Conservation (phyloP, 2,329 filamentous ascomycete genomes). For the Fusarium ambrosium region DNA sequence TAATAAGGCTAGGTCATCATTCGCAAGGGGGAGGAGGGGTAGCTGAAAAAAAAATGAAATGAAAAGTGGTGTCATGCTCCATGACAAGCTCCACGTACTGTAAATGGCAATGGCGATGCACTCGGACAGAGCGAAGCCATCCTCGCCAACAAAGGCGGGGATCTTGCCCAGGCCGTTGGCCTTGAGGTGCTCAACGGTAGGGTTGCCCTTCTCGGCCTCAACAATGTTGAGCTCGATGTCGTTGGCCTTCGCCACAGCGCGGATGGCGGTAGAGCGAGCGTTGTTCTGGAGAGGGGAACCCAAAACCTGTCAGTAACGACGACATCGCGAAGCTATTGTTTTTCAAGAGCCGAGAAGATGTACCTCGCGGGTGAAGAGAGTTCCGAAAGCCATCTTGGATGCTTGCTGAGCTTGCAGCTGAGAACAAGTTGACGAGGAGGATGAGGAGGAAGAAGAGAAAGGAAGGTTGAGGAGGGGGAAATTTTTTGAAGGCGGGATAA, state of each 20-base stretch:
- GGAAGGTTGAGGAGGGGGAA: slow-evolving; percentile 46
- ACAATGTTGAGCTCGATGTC: slow-evolving; percentile 91
- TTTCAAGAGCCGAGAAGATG: slow-evolving; percentile 39
- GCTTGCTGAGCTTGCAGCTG: slow-evolving; percentile 47
- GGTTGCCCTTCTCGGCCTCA: slow-evolving; percentile 74
- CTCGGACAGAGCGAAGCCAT: slow-evolving; percentile 92
- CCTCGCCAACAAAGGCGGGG: slow-evolving; percentile 91
- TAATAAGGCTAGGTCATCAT: slow-evolving; percentile 82
- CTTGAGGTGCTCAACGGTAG: slow-evolving; percentile 83
- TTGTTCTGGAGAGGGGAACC: slow-evolving; percentile 74
- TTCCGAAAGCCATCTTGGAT: slow-evolving; percentile 93
- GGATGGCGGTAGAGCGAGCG: slow-evolving; percentile 88
- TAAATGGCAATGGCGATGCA: slow-evolving; percentile 96
- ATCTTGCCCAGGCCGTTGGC: slow-evolving; percentile 91
- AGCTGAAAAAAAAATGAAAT: slow-evolving; percentile 16
- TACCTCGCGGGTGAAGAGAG: slow-evolving; percentile 92
- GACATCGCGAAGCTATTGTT: slow-evolving; percentile 33
- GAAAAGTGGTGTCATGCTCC: slow-evolving; percentile 48
- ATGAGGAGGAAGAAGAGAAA: slow-evolving; percentile 41
- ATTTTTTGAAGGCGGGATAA: slow-evolving; percentile 51
- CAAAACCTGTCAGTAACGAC: slow-evolving; percentile 55
- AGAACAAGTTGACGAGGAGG: slow-evolving; percentile 47
- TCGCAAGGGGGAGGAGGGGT: slow-evolving; percentile 35
- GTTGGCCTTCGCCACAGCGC: slow-evolving; percentile 97
- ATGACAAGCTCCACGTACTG: slow-evolving; percentile 73